These are phyloP conservation scores for Beta corolliflora DNA, from an alignment of 179 eudicot species.

Conservation along the genomic window DNA sequence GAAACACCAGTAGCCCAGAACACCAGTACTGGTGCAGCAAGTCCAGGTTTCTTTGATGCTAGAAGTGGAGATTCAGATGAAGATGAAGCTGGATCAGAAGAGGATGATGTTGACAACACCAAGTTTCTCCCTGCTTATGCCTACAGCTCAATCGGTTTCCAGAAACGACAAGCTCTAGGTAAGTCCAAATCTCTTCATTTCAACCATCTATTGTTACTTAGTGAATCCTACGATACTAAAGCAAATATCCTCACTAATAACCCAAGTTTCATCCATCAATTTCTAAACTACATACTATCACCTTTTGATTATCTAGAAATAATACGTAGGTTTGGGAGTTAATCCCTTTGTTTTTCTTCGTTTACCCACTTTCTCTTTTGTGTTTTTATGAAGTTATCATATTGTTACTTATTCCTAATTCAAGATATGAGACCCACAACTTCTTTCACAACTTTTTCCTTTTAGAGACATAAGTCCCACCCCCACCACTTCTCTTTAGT, in stretches of 20 bases:
- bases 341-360: too few species aligned
- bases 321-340: too few species aligned
- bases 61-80: slow-evolving; percentile 44
- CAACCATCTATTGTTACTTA: background rate
- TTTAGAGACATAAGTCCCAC: too few species aligned
- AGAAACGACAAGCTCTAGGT: slow-evolving; percentile 95
- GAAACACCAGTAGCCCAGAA: slow-evolving; percentile 47
- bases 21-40: slow-evolving; percentile 20
- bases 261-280: background rate
- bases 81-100: slow-evolving; percentile 76
- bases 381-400: too few species aligned
- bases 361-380: too few species aligned
- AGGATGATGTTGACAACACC: slow-evolving; percentile 79
- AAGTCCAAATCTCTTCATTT: slow-evolving; percentile 20
- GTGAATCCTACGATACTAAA: background rate
- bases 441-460: too few species aligned
- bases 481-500: too few species aligned
- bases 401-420: too few species aligned
- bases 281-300: background rate
- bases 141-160: slow-evolving; percentile 74
- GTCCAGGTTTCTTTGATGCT: slow-evolving; percentile 24
- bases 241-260: too few species aligned
- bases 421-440: too few species aligned
- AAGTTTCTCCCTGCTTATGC: slow-evolving; percentile 67
- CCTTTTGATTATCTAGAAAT: background rate